Evolutionary conservation across 805 yeast genomes (phyloP), one percentile per base, ranked within the genome.

Genomic region (Yarrowia phangngaensis): DNA sequence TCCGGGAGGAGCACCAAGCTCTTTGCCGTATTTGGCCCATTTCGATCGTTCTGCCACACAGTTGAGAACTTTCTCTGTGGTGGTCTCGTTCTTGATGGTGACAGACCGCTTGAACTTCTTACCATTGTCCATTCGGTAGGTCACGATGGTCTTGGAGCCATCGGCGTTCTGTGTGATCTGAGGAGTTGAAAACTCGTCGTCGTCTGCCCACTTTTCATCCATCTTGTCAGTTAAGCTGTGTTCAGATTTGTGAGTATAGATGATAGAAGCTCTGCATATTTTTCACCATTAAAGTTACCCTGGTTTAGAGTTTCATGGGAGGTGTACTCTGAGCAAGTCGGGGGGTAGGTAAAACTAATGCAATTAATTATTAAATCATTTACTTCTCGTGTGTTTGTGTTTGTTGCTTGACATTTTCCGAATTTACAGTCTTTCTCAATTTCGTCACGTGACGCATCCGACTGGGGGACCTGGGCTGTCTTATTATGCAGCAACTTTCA

Each of bases 11-110:
- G 79, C 71, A 54, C 71, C 73, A 58, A 70, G 75, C 62, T 89
- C 97, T 50, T 74, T 79, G 51, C 97, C 98, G 66, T 80, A 92
- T 66, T 86, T 86, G 53, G 70, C 64, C 97, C 97, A 92, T 57
- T 78, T 77, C 66, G 81, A 82, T 68, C 97, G 84, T 51, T 71
- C 74, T n/a, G 96, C 97, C 53, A 90, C 86, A 32, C 75, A 73
- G 41, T 84, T 88, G 65, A 86, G 85, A 31, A 88, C 96, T 55
- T 74, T 77, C 65, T 86, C 95, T 61, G 78, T 81, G 29, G 82
- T 85, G 58, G 74, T 76, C 53, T 84, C 78, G 60, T 82, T 84
- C 64, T 76, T 81, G 63, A 92, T 79, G 63, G 75, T 84, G 66
- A 89, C 95, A 34, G 95, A 88, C 47, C 89, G 78, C 67, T 83